Base-by-base conservation (phyloP, 1,139 yeast species). In the Scheffersomyces segobiensis region DNA sequence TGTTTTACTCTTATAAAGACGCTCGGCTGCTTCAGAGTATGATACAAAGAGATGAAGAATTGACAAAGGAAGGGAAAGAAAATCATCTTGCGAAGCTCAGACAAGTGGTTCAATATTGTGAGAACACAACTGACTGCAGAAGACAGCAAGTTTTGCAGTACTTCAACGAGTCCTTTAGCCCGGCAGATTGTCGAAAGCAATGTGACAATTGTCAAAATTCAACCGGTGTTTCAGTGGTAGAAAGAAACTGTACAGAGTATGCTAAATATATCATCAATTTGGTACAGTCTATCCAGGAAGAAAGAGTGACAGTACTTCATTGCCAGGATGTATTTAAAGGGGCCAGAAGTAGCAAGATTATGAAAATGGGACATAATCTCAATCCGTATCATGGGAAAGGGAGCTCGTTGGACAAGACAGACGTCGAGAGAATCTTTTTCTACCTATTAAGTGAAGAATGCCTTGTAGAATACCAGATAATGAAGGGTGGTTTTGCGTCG, bases 91-190 rank as follows among this genome's bases (percentile, higher is more conserved):
- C 87, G 46, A 90, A 92, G 70, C 77, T 95, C 62, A 82, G 91
- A 57, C 93, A 91, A 64, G 98, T 95, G 39, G 86, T 91, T 60
- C 95, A 91, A 67, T 96, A 93, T 69, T 95, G 99, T 75, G 97
- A 93, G 62, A 95, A 95, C 73, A 82, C 84, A 6, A 87, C 93
- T 5, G 98, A 93, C 72, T 95, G 99, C 71, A 84, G 99, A 60
- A 81, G 99, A 61, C 85, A 87, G 67, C 93, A 93, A 65, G 97
- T 95, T 5, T 77, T 95, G 56, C 95, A 91, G 56, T 95, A 93
- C 70, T 95, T 95, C 75, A 91, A 91, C 70, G 99, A 95, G 68
- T 77, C 78, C 7, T 93, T 93, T 70, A 86, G 90, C 64, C 82
- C 91, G 3, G 76, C 74, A 39, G 76, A 82, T 46, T 95, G 99